A percentile compares a stretch with the other conserved stretches of the same genome.
These are phyloP conservation scores for Penicillium glabrum DNA, from an alignment of 2,329 filamentous ascomycete species.

Conservation along the genomic window DNA sequence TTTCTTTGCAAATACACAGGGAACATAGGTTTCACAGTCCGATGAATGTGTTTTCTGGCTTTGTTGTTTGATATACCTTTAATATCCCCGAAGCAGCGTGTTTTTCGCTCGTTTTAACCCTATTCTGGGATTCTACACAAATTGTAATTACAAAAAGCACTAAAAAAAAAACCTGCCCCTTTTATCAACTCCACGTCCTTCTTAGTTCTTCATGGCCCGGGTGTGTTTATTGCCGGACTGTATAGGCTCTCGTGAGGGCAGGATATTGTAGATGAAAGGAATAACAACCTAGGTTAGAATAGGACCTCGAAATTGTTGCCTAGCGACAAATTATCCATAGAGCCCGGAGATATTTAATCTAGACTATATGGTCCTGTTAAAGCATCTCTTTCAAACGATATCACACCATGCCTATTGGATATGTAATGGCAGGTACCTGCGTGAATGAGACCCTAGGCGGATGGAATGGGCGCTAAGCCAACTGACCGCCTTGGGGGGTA, in stretches of 20 bases:
- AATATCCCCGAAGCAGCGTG: conserved; percentile 41
- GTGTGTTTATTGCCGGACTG: background rate
- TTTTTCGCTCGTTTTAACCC: conserved; percentile 34
- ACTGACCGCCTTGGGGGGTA: conserved; percentile 24
- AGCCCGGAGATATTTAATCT: no score
- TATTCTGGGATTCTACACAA: conserved; percentile 11
- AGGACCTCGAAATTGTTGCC: background rate
- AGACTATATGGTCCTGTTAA: background rate
- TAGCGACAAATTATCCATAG: background rate
- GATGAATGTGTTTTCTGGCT: conserved; percentile 34
- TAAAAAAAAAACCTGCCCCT: conserved; percentile 1
- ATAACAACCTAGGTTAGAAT: background rate
- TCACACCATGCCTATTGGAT: background rate
- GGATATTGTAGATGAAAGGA: background rate
- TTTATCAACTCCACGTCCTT: background rate
- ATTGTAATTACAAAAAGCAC: conserved; percentile 25
- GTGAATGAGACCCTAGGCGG: background rate
- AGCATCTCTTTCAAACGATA: background rate
- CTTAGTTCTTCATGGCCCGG: background rate
- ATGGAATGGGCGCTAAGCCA: conserved; percentile 22
- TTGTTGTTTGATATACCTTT: conserved; percentile 42
- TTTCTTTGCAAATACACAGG: conserved; percentile 37
- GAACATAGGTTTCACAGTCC: conserved; percentile 37
- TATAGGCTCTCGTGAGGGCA: background rate
- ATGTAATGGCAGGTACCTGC: background rate